Evolutionary conservation across 1,284 basidiomycete genomes (phyloP).

Genomic region (Ganoderma meredithae): DNA sequence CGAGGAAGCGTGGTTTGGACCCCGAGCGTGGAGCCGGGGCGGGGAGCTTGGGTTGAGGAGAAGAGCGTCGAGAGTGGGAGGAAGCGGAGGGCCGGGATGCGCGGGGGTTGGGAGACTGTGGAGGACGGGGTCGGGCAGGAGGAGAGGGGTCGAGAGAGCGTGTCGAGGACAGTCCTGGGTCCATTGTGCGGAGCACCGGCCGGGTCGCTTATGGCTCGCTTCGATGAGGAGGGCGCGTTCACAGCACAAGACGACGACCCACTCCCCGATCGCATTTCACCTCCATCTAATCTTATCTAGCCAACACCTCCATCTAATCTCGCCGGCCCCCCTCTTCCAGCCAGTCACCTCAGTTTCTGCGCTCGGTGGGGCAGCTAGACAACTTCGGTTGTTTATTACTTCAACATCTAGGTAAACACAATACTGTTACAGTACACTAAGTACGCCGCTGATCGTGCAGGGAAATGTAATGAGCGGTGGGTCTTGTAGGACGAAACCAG

Average conservation of each 20-base stretch:
- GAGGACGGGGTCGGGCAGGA: constrained; percentile 19
- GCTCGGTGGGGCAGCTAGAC: not conserved
- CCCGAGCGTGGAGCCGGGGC: constrained; percentile 30
- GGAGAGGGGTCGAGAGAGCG: constrained; percentile 23
- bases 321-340: not conserved
- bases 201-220: constrained; percentile 32
- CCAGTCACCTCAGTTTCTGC: not conserved
- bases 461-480: not conserved
- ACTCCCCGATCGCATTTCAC: constrained; percentile 1
- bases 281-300: constrained; percentile 32
- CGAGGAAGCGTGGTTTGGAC: constrained; percentile 25
- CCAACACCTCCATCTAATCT: constrained; percentile 1
- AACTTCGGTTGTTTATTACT: not conserved
- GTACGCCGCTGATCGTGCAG: not conserved
- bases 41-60: constrained; percentile 28
- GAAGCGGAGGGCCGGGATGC: constrained; percentile 9
- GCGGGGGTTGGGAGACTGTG: constrained; percentile 17
- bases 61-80: constrained; percentile 20
- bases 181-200: constrained; percentile 29
- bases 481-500: not conserved
- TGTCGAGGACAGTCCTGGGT: constrained; percentile 27
- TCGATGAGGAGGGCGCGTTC: constrained; percentile 29
- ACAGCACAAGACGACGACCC: constrained; percentile 25
- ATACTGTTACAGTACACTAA: not conserved
- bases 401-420: not conserved